Conservation (phyloP, 2,329 filamentous ascomycete genomes). For the Alternaria burnsii region DNA sequence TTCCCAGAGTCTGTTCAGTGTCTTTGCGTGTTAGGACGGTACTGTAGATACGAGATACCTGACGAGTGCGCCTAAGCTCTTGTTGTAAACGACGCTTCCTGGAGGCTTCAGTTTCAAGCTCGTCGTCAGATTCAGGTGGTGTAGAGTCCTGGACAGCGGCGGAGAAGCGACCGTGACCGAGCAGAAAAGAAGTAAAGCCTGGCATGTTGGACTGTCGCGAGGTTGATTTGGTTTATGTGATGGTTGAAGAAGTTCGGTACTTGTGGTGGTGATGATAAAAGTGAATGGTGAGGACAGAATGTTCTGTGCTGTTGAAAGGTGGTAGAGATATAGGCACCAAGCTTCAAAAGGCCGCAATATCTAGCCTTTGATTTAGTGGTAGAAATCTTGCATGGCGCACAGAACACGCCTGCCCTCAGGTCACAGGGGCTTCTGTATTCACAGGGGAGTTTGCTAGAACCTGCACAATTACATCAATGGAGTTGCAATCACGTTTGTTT, state of each 20-base stretch:
- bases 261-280: not conserved
- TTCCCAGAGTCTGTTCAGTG: not conserved
- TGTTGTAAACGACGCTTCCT: not conserved
- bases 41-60: not conserved
- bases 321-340: not conserved
- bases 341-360: not conserved
- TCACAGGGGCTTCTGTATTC: not conserved
- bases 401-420: not conserved
- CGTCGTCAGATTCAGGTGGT: not conserved
- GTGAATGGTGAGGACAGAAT: not conserved
- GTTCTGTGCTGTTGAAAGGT: not conserved
- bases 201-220: not conserved
- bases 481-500: not conserved
- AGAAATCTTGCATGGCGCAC: not conserved
- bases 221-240: not conserved
- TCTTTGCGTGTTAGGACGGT: not conserved
- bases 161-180: not conserved
- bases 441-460: not conserved
- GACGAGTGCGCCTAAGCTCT: not conserved
- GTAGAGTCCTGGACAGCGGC: not conserved
- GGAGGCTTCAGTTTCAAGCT: not conserved
- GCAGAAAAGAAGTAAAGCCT: constrained; percentile 9
- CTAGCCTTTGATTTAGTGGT: not conserved
- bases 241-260: not conserved
- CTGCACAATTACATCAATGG: not conserved